A percentile compares a stretch with the other conserved stretches of the same genome.
phyloP scores from a whole-genome alignment of 768 basidiomycete genomes.

The Mycena olivaceomarginata region DNA sequence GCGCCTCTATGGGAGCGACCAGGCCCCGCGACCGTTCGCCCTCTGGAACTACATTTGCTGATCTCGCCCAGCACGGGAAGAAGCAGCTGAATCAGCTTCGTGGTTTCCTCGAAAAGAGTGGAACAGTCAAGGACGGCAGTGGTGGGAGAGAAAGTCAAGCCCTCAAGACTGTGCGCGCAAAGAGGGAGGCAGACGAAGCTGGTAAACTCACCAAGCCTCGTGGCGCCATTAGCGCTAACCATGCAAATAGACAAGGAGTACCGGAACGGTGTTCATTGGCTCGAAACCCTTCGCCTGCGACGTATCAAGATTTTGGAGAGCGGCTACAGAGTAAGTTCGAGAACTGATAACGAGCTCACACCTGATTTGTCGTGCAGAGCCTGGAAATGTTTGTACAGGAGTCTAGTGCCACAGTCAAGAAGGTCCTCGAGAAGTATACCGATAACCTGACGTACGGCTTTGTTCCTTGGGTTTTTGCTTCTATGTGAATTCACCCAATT shows the following conservation, averaged over 20 bases:
- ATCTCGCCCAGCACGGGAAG: slow-evolving; percentile 94
- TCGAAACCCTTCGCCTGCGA: slow-evolving; percentile 92
- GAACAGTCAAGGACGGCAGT: slow-evolving; percentile 76
- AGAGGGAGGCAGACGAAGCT: slow-evolving; percentile 94
- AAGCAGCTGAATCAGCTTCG: slow-evolving; percentile 91
- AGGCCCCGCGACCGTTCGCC: slow-evolving; percentile 83
- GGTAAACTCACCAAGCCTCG: slow-evolving; percentile 64
- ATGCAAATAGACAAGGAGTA: slow-evolving; percentile 87
- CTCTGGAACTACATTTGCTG: slow-evolving; percentile 85
- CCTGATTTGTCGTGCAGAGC: slow-evolving; percentile 68
- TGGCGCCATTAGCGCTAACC: slow-evolving; percentile 23
- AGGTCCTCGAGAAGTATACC: slow-evolving; percentile 81
- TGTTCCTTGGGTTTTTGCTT: not conserved
- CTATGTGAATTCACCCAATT: slow-evolving; percentile 7
- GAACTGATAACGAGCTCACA: not conserved
- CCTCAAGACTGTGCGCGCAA: slow-evolving; percentile 85
- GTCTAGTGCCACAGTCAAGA: slow-evolving; percentile 77
- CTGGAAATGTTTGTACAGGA: slow-evolving; percentile 88
- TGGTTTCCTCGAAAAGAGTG: slow-evolving; percentile 88
- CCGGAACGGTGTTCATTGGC: slow-evolving; percentile 91
- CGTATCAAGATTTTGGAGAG: slow-evolving; percentile 89
- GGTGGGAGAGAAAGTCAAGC: slow-evolving; percentile 78
- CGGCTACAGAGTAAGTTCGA: slow-evolving; percentile 81
- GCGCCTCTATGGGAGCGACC: slow-evolving; percentile 77
- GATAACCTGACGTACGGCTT: slow-evolving; percentile 84